phyloP scores from a whole-genome alignment of 148 eudicot genomes.

The Rhododendron mucronatum region DNA sequence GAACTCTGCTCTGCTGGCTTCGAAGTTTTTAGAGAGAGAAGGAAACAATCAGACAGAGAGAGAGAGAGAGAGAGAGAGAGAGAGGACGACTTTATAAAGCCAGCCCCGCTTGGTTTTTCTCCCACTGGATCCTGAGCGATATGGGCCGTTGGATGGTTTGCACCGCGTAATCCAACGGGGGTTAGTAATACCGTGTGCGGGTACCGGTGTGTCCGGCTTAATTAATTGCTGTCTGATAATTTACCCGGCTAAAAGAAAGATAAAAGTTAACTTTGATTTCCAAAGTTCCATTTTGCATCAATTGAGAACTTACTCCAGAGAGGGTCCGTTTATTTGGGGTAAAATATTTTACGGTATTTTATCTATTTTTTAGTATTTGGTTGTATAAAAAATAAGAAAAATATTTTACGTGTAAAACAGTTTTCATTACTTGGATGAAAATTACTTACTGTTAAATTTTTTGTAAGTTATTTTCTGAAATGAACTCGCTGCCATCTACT shows the following conservation, averaged over 20 bases:
- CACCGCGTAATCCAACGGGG: not conserved
- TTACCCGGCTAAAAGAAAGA: not conserved
- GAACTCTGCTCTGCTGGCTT: not conserved
- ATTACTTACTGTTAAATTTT: too few relatives aligned
- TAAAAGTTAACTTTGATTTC: not conserved
- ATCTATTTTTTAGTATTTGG: too few relatives aligned
- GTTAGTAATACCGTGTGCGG: not conserved
- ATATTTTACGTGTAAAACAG: too few relatives aligned
- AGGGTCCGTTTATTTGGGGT: too few relatives aligned
- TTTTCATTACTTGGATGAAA: too few relatives aligned
- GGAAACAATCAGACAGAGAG: too few relatives aligned
- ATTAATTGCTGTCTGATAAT: not conserved
- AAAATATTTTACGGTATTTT: too few relatives aligned
- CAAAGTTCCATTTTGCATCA: too few relatives aligned
- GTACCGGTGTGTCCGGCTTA: not conserved
- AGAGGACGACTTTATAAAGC: not conserved
- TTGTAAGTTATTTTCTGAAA: too few relatives aligned
- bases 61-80: not conserved
- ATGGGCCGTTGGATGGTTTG: not conserved
- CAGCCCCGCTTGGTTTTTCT: not conserved
- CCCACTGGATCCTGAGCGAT: not conserved
- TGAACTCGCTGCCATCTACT: too few relatives aligned
- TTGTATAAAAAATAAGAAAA: too few relatives aligned
- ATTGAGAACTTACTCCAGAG: too few relatives aligned
- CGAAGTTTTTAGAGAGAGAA: not conserved